phyloP scores from a whole-genome alignment of 768 basidiomycete species.

The Collybia nuda region DNA sequence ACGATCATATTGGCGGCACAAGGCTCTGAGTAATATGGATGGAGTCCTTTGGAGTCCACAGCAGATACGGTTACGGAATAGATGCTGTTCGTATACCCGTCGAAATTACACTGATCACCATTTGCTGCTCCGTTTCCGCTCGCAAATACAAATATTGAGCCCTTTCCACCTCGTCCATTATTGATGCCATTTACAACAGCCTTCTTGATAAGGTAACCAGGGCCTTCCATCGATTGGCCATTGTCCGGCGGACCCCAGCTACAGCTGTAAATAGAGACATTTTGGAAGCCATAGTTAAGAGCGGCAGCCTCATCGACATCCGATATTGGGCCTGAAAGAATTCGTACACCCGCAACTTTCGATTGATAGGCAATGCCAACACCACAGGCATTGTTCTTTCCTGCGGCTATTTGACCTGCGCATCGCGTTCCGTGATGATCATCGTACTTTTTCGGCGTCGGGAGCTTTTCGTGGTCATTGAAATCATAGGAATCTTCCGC shows the following conservation, averaged over 20 bases:
- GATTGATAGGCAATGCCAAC: conserved; percentile 92
- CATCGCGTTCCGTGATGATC: conserved; percentile 98
- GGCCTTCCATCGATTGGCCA: conserved; percentile 92
- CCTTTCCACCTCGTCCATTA: conserved; percentile 86
- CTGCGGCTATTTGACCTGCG: conserved; percentile 94
- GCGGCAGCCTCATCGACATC: conserved; percentile 95
- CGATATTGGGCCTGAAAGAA: conserved; percentile 91
- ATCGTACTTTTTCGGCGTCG: conserved; percentile 83
- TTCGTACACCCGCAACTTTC: conserved; percentile 91
- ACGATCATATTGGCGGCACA: conserved; percentile 98
- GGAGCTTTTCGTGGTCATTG: conserved; percentile 88
- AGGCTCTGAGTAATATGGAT: conserved; percentile 97
- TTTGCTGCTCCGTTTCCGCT: conserved; percentile 92
- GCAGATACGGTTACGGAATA: conserved; percentile 97
- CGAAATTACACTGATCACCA: conserved; percentile 98
- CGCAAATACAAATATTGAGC: conserved; percentile 95
- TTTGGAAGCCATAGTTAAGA: conserved; percentile 91
- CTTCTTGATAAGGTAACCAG: conserved; percentile 87
- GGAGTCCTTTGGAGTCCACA: conserved; percentile 88
- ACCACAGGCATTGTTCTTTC: conserved; percentile 90
- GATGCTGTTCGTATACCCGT: conserved; percentile 98
- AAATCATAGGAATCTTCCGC: conserved; percentile 91
- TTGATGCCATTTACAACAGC: conserved; percentile 93
- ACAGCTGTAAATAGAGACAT: conserved; percentile 92
- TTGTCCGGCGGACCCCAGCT: conserved; percentile 99